A percentile compares a stretch with the other conserved stretches of the same genome.
Evolutionary conservation across 495 filamentous ascomycete genomes (phyloP).

Genomic region (Sordaria brevicollis): DNA sequence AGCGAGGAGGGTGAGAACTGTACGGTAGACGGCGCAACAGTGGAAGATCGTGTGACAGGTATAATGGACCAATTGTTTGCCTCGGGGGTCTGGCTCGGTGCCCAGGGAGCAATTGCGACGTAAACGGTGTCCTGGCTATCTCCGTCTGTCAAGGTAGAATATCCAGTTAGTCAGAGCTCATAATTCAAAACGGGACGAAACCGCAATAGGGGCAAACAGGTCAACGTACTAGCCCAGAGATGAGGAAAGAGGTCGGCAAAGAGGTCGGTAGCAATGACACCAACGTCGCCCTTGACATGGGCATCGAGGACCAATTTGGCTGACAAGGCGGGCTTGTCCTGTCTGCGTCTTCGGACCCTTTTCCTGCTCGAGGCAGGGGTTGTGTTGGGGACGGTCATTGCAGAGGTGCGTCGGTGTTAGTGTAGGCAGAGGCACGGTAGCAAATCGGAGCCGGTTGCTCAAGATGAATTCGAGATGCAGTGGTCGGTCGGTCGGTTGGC

Average conservation of each 20-base stretch:
- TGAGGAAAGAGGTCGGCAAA: slow-evolving; percentile 71
- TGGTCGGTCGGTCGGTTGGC: not conserved
- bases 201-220: not conserved
- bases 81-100: slow-evolving; percentile 52
- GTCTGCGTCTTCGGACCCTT: slow-evolving; percentile 41
- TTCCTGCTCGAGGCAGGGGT: slow-evolving; percentile 12
- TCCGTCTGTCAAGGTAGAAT: slow-evolving; percentile 4
- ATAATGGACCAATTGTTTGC: slow-evolving; percentile 73
- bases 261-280: slow-evolving; percentile 77
- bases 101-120: slow-evolving; percentile 75
- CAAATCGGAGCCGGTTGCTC: not conserved
- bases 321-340: slow-evolving; percentile 43
- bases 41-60: slow-evolving; percentile 54
- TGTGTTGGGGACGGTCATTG: not conserved
- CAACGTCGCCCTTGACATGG: slow-evolving; percentile 78
- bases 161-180: slow-evolving; percentile 10
- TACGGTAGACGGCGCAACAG: slow-evolving; percentile 61
- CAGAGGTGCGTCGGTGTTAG: not conserved
- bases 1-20: slow-evolving; percentile 73
- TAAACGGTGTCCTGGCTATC: slow-evolving; percentile 38
- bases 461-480: not conserved
- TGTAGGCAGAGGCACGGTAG: not conserved
- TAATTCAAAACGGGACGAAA: not conserved
- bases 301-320: slow-evolving; percentile 63
- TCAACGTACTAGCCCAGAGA: slow-evolving; percentile 26